Evolutionary conservation across 306 rosid genomes (phyloP).

Genomic region (Pterocarpus santalinus): DNA sequence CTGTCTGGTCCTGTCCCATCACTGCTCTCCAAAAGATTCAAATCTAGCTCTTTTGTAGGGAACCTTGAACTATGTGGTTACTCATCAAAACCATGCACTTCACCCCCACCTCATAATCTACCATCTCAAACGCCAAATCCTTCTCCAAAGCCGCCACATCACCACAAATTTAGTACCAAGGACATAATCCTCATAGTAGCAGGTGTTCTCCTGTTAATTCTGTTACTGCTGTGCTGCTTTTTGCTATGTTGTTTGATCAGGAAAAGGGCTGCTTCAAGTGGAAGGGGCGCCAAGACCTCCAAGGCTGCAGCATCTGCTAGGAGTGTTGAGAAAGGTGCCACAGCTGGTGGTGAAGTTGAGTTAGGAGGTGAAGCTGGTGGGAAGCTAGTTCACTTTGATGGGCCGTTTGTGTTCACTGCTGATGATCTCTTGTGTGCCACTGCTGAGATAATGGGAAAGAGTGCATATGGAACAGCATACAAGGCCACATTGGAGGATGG

Average conservation of each 20-base stretch:
- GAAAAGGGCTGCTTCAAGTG: constrained; percentile 66
- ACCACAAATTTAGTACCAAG: constrained; percentile 71
- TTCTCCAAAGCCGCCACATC: constrained; percentile 48
- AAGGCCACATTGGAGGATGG: constrained; percentile 92
- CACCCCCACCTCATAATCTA: constrained; percentile 58
- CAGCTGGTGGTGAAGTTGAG: constrained; percentile 60
- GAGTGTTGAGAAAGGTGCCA: constrained; percentile 59
- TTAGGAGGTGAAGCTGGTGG: constrained; percentile 85
- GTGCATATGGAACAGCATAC: constrained; percentile 89
- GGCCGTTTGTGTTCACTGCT: constrained; percentile 88
- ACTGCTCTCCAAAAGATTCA: constrained; percentile 76
- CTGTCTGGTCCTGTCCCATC: constrained; percentile 87
- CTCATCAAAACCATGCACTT: constrained; percentile 71
- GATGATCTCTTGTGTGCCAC: constrained; percentile 92
- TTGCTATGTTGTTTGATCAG: constrained; percentile 76
- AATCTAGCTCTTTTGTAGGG: constrained; percentile 82
- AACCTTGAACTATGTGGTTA: constrained; percentile 86
- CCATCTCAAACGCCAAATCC: constrained; percentile 66
- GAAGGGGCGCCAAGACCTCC: constrained; percentile 53
- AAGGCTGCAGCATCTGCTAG: constrained; percentile 57
- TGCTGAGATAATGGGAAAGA: constrained; percentile 94
- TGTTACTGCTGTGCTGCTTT: constrained; percentile 77
- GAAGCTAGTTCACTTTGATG: constrained; percentile 83
- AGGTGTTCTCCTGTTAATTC: constrained; percentile 72
- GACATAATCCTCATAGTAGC: constrained; percentile 87